These are phyloP conservation scores for Hortaea sp. DNA, from an alignment of 2,329 filamentous ascomycete species.

Conservation along the genomic window DNA sequence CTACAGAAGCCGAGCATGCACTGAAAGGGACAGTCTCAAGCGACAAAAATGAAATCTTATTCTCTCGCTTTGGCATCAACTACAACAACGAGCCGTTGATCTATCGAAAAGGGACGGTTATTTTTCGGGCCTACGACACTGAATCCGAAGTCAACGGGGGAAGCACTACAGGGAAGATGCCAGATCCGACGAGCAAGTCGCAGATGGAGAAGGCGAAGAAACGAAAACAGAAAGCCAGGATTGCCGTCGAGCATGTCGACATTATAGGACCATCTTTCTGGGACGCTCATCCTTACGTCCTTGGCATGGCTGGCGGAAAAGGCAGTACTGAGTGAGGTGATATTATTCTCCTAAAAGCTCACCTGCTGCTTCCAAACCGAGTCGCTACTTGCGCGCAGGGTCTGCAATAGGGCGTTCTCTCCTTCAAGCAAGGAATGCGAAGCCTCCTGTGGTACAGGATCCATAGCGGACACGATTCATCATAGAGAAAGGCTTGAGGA, in stretches of 20 bases:
- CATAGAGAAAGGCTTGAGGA: too few relatives aligned
- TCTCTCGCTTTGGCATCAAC: conserved; percentile 80
- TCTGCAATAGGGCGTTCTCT: too few relatives aligned
- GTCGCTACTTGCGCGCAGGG: too few relatives aligned
- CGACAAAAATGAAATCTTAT: conserved; percentile 95
- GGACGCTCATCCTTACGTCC: conserved; percentile 69
- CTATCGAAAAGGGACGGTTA: conserved; percentile 83
- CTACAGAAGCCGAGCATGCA: conserved; percentile 68
- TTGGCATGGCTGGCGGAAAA: conserved; percentile 25
- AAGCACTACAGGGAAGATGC: conserved; percentile 21
- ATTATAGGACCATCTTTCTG: conserved; percentile 96
- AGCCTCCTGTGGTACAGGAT: too few relatives aligned
- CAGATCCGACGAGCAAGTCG: conserved; percentile 43
- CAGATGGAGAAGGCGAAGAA: conserved; percentile 78
- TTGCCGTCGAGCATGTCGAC: conserved; percentile 78
- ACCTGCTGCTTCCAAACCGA: too few relatives aligned
- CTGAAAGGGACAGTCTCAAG: conserved; percentile 71
- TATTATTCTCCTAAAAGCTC: too few relatives aligned
- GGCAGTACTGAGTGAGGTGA: not conserved
- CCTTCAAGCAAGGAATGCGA: too few relatives aligned
- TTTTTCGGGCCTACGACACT: conserved; percentile 49
- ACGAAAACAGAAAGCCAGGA: conserved; percentile 64
- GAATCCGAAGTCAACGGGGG: conserved; percentile 1
- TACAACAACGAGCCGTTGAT: conserved; percentile 96
- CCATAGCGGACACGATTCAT: too few relatives aligned